Evolutionary conservation across 129 eudicot genomes (phyloP), one percentile per base, ranked within the genome.

Genomic region (Helianthus tuberosus): DNA sequence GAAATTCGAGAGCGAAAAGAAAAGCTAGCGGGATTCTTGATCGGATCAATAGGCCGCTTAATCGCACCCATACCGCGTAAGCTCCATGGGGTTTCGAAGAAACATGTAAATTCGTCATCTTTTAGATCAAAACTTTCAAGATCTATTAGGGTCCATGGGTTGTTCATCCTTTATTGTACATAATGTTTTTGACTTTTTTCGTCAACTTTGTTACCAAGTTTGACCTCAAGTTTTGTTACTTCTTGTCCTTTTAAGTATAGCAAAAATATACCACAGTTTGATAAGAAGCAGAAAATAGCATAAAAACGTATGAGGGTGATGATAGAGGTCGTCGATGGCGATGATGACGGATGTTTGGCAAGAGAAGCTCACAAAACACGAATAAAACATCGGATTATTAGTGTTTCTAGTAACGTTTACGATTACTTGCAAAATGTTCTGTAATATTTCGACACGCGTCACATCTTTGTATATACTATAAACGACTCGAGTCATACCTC

Each of bases 1-100:
- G 98, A 6, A 94, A 91, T 71, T 86, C 96, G 1, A 83, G 98
- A 78, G 96, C 97, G 20, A 90, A 94, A 87, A 77, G 98, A 38
- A 94, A 94, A 75, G 98, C 98, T 3, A 85, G 67, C 32, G 87
- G 89, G 66, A 88, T 94, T 73, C 96, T 94, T 55, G 97, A 88
- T 36, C 90, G 96, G 73, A 73, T 94, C 41, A 86, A 83, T 36
- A 75, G 96, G 75, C 81, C 84, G 14, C 46, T 73, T 54, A 86
- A 88, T 78, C 89, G 82, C 61, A 93, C 91, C 27, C 92, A 90
- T 76, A 89, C 95, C 35, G 98, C 98, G 16, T 93, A 82, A 93
- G 79, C 23, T 44, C 69, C 46, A 20, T 65, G 66, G 39, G 27
- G 16, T 61, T 43, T 49, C 38, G 29, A 72, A 64, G 78, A 76